Percentiles rank a stretch among this genome's conserved stretches.
phyloP scores from a whole-genome alignment of 2,329 filamentous ascomycete genomes.

The Drechslerella stenobrocha region DNA sequence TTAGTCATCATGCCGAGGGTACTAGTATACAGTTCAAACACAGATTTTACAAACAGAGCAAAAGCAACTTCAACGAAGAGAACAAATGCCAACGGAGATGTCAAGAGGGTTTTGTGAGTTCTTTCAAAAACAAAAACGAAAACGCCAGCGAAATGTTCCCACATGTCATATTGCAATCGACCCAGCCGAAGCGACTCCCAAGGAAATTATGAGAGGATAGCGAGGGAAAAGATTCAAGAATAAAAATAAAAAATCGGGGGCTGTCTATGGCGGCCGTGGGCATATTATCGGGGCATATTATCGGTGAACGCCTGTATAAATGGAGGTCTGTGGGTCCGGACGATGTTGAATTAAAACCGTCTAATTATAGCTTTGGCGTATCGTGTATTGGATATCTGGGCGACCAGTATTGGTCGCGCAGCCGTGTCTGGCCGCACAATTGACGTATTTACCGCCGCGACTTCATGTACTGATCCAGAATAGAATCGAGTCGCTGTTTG shows the following conservation, averaged over 20 bases:
- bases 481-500: slow-evolving; percentile 43
- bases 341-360: background rate
- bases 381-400: background rate
- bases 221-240: slow-evolving; percentile 25
- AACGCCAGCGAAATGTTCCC: slow-evolving; percentile 48
- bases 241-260: slow-evolving; percentile 11
- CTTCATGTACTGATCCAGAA: slow-evolving; percentile 45
- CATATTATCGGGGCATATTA: background rate
- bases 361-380: slow-evolving; percentile 6
- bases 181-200: slow-evolving; percentile 48
- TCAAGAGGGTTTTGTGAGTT: background rate
- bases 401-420: background rate
- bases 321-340: background rate
- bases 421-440: slow-evolving; percentile 4
- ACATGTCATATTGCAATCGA: slow-evolving; percentile 43
- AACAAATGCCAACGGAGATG: slow-evolving; percentile 1
- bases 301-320: background rate
- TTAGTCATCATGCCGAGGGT: slow-evolving; percentile 40
- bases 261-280: slow-evolving; percentile 4
- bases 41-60: background rate
- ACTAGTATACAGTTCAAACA: slow-evolving; percentile 36
- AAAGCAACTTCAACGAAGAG: slow-evolving; percentile 4
- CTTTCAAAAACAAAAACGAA: slow-evolving; percentile 13
- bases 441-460: slow-evolving; percentile 41
- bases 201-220: slow-evolving; percentile 33